Evolutionary conservation across 805 yeast genomes (phyloP), one percentile per base, ranked within the genome.

Genomic region (Sporopachydermia lactativora): DNA sequence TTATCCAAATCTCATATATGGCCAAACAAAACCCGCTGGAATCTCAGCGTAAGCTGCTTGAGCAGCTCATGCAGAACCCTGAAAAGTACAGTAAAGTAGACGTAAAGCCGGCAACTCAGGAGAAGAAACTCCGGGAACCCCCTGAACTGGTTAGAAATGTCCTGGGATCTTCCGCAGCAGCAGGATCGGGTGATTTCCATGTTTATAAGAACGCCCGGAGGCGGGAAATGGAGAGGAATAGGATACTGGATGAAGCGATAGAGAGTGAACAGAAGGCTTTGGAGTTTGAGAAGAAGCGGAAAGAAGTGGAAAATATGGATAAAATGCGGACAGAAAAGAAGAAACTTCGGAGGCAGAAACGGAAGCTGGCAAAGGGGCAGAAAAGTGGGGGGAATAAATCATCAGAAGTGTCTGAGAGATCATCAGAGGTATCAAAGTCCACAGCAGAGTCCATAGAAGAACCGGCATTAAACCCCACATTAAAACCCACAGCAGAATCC

Each of bases 151-250:
- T 54, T 14, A 45, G 42, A 19, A 53, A 53, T 35, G 51, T 53
- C 14, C 49, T 54, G 14, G 39, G 62, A 5, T 52, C 60, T 3
- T 51, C 53, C 38, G 51, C 62, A 4, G 64, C 57, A n/a, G 59
- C 62, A 3, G 58, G 62, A 5, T 54, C 63, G 2, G 63, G 63
- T n/a, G 62, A 58, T 40, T 58, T 58, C 42, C 63, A 58, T 43
- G 48, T 52, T 15, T 58, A 54, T 46, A 58, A 59, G 43, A 51
- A 54, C 35, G 49, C 54, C 15, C 44, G 58, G 41, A 47, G 61
- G 19, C 44, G 53, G 38, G 58, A 54, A 39, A 35, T 46, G 17
- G 60, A 55, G 37, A 47, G 56, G n/a, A 37, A 42, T 37, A 45
- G 47, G 39, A 41, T 43, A 14, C 45, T 53, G 28, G 51, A 57